Evolutionary conservation across 1,284 basidiomycete genomes (phyloP).

Genomic region (Tilletiaria anomala): DNA sequence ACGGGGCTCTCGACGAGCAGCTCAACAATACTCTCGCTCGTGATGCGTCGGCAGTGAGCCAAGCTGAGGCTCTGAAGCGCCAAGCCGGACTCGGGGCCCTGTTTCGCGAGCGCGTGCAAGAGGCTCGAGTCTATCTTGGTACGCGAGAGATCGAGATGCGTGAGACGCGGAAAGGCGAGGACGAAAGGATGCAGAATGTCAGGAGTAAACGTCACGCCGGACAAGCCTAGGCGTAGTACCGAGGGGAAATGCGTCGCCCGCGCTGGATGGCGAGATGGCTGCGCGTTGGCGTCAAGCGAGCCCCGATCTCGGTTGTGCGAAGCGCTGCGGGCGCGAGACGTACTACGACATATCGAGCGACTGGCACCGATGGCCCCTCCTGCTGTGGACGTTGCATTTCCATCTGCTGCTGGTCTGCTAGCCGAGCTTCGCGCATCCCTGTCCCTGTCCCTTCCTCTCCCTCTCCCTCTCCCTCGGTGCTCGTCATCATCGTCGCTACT

Average conservation of each 20-base stretch:
- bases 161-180: conserved; percentile 68
- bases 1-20: conserved; percentile 61
- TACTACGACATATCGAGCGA: not conserved
- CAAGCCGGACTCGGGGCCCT: conserved; percentile 49
- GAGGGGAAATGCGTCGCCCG: conserved; percentile 57
- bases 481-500: conserved; percentile 45
- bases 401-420: not conserved
- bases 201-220: conserved; percentile 65
- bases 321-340: not conserved
- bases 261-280: not conserved
- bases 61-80: conserved; percentile 66
- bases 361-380: not conserved
- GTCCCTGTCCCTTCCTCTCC: conserved; percentile 19
- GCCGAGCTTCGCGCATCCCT: conserved; percentile 10
- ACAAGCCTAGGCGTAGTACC: conserved; percentile 66
- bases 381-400: not conserved
- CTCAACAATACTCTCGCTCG: conserved; percentile 59
- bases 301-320: conserved; percentile 1
- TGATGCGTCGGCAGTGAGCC: conserved; percentile 72
- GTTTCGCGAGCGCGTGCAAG: conserved; percentile 52
- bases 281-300: conserved; percentile 1
- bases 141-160: conserved; percentile 52
- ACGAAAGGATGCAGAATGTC: conserved; percentile 64
- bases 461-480: conserved; percentile 40
- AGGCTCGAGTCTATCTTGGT: conserved; percentile 65